Base-by-base conservation (phyloP, 306 rosid genomes). In the Prunus kanzakura region DNA sequence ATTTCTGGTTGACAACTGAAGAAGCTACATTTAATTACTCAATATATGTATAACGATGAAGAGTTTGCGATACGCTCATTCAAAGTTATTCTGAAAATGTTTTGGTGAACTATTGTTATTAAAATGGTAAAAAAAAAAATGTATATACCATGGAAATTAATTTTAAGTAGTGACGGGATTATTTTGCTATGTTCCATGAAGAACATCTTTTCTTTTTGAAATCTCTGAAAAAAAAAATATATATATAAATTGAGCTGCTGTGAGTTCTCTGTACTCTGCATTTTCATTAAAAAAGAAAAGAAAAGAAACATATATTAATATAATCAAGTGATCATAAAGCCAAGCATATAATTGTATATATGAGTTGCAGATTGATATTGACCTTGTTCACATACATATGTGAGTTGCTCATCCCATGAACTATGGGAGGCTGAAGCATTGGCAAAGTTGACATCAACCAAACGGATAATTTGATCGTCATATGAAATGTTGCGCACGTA, bases 361-460 rank as follows among this genome's bases (percentile, higher is more conserved):
- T 6, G 1, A 38, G 43, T 38, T 38, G 43, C 43, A 38, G 43
- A 35, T 35, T 35, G 8, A 35, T 35, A 72, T 41, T 57, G 41
- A 35, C 74, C 43, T 51, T 67, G 22, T 32, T 2, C 0, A 18
- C 79, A 76, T 15, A 14, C 29, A 23, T 23, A 23, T 45, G 18
- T 62, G 41, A 54, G 13, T 23, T 67, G 79, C 20, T 66, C 67
- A 41, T 66, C 57, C 23, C 3, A 38, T 38, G 73, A 66, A 15
- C 8, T 38, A 6, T 11, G 57, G 78, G 0, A 79, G 52, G 56
- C 77, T 74, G 74, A 78, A 73, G 66, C 58, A 47, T 79, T 47
- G 45, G 75, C 72, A 8, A 82, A 67, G 75, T 77, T 80, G 45
- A 43, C 80, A 69, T 80, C 79, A 11, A 66, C 67, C 29, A 71